These are phyloP conservation scores for Fusarium sp. DNA, from an alignment of 2,329 filamentous ascomycete genomes.

Conservation along the genomic window DNA sequence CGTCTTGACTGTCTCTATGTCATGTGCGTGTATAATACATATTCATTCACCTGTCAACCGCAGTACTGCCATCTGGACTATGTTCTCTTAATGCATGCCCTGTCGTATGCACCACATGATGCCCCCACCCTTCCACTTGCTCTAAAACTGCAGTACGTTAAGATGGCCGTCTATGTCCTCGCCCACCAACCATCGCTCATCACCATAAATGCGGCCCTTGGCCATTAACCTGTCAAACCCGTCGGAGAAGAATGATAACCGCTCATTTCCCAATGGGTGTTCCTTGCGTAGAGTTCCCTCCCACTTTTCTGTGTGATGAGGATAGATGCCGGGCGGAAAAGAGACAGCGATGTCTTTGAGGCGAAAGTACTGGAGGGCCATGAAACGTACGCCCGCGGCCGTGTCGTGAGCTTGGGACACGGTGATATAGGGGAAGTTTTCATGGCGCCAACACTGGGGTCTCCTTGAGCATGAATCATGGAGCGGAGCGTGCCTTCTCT, in stretches of 20 bases:
- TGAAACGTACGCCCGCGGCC: constrained; percentile 56
- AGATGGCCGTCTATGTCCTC: constrained; percentile 63
- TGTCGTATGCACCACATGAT: background rate
- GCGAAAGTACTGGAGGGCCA: constrained; percentile 59
- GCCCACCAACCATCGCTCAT: constrained; percentile 71
- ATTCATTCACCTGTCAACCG: too few relatives aligned
- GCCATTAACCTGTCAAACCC: constrained; percentile 61
- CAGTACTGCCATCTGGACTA: background rate
- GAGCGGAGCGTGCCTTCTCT: too few relatives aligned
- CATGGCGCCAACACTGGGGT: constrained; percentile 61
- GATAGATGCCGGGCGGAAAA: constrained; percentile 51
- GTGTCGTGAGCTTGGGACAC: constrained; percentile 58
- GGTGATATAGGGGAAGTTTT: constrained; percentile 63
- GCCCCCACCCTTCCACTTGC: background rate
- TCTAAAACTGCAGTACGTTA: constrained; percentile 62
- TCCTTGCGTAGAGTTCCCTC: background rate
- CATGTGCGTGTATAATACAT: too few relatives aligned
- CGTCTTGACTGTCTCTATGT: background rate
- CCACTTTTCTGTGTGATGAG: background rate
- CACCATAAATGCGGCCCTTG: constrained; percentile 66
- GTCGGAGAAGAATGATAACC: constrained; percentile 55
- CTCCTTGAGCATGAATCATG: background rate
- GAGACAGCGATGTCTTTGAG: constrained; percentile 58
- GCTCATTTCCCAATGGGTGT: constrained; percentile 20
- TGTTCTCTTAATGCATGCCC: background rate